Percentiles rank a stretch among this genome's conserved stretches.
Evolutionary conservation across 768 basidiomycete genomes (phyloP).

Genomic region (Cystobasidium tubakii): DNA sequence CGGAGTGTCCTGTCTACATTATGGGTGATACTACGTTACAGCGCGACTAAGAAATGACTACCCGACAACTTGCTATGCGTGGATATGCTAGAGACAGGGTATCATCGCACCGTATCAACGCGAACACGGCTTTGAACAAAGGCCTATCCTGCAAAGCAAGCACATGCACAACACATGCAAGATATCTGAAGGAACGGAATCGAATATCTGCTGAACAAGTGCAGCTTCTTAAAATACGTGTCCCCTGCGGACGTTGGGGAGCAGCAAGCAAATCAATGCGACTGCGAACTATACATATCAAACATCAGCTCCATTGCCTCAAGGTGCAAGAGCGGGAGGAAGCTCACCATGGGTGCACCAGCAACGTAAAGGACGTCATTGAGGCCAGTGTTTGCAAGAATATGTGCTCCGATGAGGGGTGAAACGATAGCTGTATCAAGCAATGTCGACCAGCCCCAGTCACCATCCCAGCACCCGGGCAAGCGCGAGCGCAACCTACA

Average conservation of each 20-base stretch:
- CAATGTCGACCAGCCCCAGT: background rate
- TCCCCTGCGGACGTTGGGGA: slow-evolving; percentile 28
- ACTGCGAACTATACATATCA: slow-evolving; percentile 10
- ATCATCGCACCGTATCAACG: too few species aligned
- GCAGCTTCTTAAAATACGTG: slow-evolving; percentile 4
- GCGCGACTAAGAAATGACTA: background rate
- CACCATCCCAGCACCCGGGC: background rate
- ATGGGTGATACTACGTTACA: too few species aligned
- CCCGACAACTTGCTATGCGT: too few species aligned
- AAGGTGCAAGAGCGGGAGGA: background rate
- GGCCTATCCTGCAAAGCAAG: too few species aligned
- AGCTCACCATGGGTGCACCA: background rate
- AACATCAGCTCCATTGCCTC: background rate
- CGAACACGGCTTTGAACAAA: too few species aligned
- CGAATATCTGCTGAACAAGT: too few species aligned
- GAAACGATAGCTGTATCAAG: background rate
- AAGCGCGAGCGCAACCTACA: background rate
- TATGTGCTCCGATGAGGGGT: slow-evolving; percentile 32
- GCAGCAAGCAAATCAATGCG: slow-evolving; percentile 15
- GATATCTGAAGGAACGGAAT: too few species aligned
- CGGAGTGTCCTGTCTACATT: too few species aligned
- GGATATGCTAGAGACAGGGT: too few species aligned
- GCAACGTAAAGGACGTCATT: slow-evolving; percentile 25
- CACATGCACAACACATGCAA: too few species aligned
- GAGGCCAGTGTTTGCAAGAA: slow-evolving; percentile 19